A percentile compares a stretch with the other conserved stretches of the same genome.
Conservation (phyloP, 202 grass and related monocot genomes). For the Hordeum pubiflorum region DNA sequence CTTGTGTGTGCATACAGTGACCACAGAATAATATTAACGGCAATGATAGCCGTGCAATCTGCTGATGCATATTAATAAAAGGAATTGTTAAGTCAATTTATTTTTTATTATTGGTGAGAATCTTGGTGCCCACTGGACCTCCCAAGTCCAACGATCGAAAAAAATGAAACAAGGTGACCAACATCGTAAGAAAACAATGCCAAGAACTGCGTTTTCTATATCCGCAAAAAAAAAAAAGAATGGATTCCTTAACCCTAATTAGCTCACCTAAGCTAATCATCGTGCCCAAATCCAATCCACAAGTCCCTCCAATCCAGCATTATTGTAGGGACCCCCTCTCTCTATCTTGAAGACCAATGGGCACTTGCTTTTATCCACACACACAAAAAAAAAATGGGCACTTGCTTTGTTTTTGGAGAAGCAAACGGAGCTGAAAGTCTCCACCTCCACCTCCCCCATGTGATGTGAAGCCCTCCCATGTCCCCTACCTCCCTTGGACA, state of each 20-base stretch:
- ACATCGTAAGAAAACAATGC: slow-evolving; percentile 4
- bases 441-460: too few species aligned
- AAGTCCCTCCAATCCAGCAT: slow-evolving; percentile 16
- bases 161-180: slow-evolving; percentile 6
- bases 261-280: slow-evolving; percentile 20
- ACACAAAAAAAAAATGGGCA: too few species aligned
- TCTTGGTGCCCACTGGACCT: neutral
- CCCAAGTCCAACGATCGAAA: slow-evolving; percentile 3
- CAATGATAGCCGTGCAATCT: too few species aligned
- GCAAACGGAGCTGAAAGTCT: too few species aligned
- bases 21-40: too few species aligned
- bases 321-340: neutral
- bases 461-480: too few species aligned
- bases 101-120: slow-evolving; percentile 6
- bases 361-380: too few species aligned
- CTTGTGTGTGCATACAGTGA: too few species aligned
- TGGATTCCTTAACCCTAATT: slow-evolving; percentile 33
- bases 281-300: slow-evolving; percentile 2
- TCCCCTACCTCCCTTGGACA: too few species aligned
- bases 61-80: neutral
- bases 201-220: neutral
- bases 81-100: neutral
- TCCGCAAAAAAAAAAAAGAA: slow-evolving; percentile 7
- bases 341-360: too few species aligned
- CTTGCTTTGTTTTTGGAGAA: too few species aligned